Percentiles rank a stretch among this genome's conserved stretches.
Conservation (phyloP, 2,329 filamentous ascomycete genomes). For the Cercospora beticola region DNA sequence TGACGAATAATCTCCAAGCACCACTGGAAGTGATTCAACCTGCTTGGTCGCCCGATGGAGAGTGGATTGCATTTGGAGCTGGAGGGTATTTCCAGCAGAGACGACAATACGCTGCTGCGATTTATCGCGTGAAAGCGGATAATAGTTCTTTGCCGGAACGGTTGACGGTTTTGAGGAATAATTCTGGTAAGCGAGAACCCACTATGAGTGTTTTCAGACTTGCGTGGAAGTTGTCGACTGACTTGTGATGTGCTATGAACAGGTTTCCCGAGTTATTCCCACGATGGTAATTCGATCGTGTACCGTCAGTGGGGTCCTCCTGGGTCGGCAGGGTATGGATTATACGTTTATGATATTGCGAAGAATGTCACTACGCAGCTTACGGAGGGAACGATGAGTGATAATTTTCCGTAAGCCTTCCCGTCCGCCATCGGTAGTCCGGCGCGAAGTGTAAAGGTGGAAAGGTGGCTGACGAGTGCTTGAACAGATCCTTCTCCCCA, state of each 20-base stretch:
- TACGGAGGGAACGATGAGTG: neutral
- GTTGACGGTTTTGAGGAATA: neutral
- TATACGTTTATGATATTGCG: neutral
- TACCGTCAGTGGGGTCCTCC: conserved; percentile 10
- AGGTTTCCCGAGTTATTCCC: conserved; percentile 5
- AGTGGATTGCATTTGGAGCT: conserved; percentile 8
- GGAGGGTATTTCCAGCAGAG: conserved; percentile 11
- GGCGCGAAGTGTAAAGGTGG: neutral
- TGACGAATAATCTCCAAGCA: neutral
- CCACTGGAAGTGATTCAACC: neutral
- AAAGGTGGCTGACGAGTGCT: neutral
- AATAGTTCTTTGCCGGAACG: neutral
- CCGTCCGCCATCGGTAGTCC: neutral
- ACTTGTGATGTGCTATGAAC: neutral
- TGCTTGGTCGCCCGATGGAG: conserved; percentile 11
- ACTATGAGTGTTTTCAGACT: no score
- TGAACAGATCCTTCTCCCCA: conserved; percentile 2
- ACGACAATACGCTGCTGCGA: neutral
- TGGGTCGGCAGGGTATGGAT: neutral
- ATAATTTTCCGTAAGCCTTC: conserved; percentile 5
- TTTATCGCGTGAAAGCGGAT: neutral
- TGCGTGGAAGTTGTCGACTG: neutral
- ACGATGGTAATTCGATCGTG: conserved; percentile 5
- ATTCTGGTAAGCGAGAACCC: neutral
- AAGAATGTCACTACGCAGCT: neutral